Conservation (phyloP, 2,329 filamentous ascomycete species). For the Paradendryphiella salina region DNA sequence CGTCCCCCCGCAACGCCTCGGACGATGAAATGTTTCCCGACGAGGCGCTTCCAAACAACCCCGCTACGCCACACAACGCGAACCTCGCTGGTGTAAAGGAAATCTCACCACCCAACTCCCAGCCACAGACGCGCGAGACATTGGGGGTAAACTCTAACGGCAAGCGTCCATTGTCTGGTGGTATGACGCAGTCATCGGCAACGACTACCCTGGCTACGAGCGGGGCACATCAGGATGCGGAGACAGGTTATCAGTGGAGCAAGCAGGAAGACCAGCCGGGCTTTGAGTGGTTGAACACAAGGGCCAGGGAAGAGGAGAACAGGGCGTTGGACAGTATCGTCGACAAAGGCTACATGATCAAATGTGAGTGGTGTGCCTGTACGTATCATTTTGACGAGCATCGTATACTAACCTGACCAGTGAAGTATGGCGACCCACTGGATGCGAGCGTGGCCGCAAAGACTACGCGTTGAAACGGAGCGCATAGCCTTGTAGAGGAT, state of each 20-base stretch:
- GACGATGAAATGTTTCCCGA: constrained; percentile 51
- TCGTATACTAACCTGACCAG: constrained; percentile 25
- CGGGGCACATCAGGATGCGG: constrained; percentile 21
- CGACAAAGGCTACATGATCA: constrained; percentile 41
- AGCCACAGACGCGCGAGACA: constrained; percentile 38
- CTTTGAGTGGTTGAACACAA: constrained; percentile 45
- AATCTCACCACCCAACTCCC: constrained; percentile 60
- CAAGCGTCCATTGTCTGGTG: constrained; percentile 36
- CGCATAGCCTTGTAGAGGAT: neutral
- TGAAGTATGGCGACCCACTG: constrained; percentile 44
- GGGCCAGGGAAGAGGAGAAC: constrained; percentile 43
- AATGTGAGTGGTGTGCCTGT: constrained; percentile 26
- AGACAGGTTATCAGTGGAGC: constrained; percentile 46
- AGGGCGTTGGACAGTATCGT: constrained; percentile 43
- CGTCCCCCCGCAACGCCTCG: constrained; percentile 44
- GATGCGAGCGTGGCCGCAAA: constrained; percentile 36
- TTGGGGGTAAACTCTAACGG: constrained; percentile 45
- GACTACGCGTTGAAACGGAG: constrained; percentile 29
- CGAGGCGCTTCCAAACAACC: constrained; percentile 42
- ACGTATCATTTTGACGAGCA: neutral
- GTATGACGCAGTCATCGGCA: constrained; percentile 19
- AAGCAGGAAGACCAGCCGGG: constrained; percentile 45
- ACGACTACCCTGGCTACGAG: constrained; percentile 7
- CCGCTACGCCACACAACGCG: constrained; percentile 49
- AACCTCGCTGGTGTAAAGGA: constrained; percentile 46